Conservation (phyloP, 495 filamentous ascomycete species). For the Trichoderma virens region DNA sequence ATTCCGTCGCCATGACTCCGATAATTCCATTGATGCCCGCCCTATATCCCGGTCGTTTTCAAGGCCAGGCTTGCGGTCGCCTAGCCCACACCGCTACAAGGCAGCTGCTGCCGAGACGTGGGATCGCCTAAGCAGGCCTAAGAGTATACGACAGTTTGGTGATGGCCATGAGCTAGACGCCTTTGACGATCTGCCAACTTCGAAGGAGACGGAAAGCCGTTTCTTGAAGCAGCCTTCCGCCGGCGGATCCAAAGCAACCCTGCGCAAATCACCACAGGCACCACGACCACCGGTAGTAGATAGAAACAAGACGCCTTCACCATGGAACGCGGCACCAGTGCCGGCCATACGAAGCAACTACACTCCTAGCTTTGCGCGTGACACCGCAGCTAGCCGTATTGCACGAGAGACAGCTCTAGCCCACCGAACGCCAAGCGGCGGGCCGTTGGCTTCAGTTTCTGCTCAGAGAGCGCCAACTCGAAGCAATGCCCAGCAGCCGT, state of each 20-base stretch:
- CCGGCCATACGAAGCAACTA: slow-evolving; percentile 47
- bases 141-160: slow-evolving; percentile 70
- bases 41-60: slow-evolving; percentile 49
- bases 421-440: slow-evolving; percentile 41
- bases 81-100: slow-evolving; percentile 43
- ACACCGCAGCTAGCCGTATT: slow-evolving; percentile 85
- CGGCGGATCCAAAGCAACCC: slow-evolving; percentile 54
- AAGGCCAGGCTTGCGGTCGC: slow-evolving; percentile 46
- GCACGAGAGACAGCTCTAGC: slow-evolving; percentile 80
- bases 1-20: slow-evolving; percentile 69
- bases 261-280: slow-evolving; percentile 15
- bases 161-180: slow-evolving; percentile 86
- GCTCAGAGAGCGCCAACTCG: slow-evolving; percentile 71
- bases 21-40: slow-evolving; percentile 46
- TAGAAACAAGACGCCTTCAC: slow-evolving; percentile 45
- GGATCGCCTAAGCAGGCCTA: slow-evolving; percentile 63
- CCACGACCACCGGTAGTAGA: slow-evolving; percentile 45
- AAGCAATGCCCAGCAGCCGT: slow-evolving; percentile 20
- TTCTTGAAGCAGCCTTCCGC: slow-evolving; percentile 73
- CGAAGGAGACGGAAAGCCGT: slow-evolving; percentile 67
- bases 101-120: slow-evolving; percentile 32
- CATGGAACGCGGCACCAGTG: slow-evolving; percentile 39
- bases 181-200: slow-evolving; percentile 94
- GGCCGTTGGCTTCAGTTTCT: slow-evolving; percentile 53
- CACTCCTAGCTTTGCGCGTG: slow-evolving; percentile 78